Conservation (phyloP, 2,329 filamentous ascomycete species). For the Ceratocystis albifundus region DNA sequence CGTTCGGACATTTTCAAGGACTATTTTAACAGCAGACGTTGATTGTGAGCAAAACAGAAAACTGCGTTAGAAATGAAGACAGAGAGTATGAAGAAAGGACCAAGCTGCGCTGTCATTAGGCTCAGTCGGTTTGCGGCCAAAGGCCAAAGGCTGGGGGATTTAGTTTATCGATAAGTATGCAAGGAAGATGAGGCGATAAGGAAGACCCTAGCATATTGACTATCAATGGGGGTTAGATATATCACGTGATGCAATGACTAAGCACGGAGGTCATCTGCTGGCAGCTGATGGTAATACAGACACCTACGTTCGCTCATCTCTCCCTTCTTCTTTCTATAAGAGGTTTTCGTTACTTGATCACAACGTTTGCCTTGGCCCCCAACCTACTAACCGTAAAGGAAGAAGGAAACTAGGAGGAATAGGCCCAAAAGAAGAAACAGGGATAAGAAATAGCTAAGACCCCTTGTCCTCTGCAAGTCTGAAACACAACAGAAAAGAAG, state of each 20-base stretch:
- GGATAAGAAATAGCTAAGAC: background rate
- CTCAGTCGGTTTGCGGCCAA: background rate
- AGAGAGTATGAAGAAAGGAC: slow-evolving; percentile 3
- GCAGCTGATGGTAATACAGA: background rate
- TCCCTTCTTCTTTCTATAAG: no score
- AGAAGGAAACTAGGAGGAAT: background rate
- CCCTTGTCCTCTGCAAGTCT: slow-evolving; percentile 3
- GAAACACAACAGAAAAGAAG: slow-evolving; percentile 8
- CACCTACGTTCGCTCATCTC: background rate
- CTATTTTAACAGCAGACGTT: background rate
- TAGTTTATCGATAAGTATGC: slow-evolving; percentile 1
- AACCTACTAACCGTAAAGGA: background rate
- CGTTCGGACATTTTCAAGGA: slow-evolving; percentile 23
- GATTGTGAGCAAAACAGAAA: background rate
- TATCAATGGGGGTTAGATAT: background rate
- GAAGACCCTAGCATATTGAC: background rate
- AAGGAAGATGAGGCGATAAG: background rate
- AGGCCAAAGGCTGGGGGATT: slow-evolving; percentile 8
- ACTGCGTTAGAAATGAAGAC: background rate
- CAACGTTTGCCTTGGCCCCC: no score
- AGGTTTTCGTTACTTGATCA: no score
- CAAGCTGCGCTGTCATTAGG: slow-evolving; percentile 4
- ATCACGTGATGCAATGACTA: background rate
- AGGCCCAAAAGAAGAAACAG: background rate
- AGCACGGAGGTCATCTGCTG: background rate